Percentiles rank a stretch among this genome's conserved stretches.
Evolutionary conservation across 2,329 filamentous ascomycete genomes (phyloP).

Genomic region (Aaosphaeria arxii): DNA sequence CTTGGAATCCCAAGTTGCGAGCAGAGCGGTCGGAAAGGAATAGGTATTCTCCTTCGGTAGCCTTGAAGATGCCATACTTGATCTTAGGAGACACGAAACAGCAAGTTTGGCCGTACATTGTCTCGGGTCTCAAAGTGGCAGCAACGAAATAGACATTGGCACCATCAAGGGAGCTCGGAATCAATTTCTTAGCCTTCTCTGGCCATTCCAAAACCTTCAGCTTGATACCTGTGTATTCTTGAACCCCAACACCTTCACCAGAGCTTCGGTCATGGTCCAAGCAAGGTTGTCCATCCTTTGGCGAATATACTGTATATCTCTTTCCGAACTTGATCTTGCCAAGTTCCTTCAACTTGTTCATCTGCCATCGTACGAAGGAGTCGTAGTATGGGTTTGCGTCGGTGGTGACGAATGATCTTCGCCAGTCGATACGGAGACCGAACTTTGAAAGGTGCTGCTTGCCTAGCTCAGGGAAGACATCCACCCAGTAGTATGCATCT

Average conservation of each 20-base stretch:
- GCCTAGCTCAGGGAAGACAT: slow-evolving; percentile 84
- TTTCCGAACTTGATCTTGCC: slow-evolving; percentile 93
- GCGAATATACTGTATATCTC: slow-evolving; percentile 84
- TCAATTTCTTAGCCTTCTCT: slow-evolving; percentile 64
- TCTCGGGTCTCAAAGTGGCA: slow-evolving; percentile 90
- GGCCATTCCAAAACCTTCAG: slow-evolving; percentile 89
- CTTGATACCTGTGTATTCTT: slow-evolving; percentile 93
- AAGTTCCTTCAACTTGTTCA: slow-evolving; percentile 84
- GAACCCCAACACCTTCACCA: slow-evolving; percentile 78
- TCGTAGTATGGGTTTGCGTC: slow-evolving; percentile 97
- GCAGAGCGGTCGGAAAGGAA: slow-evolving; percentile 79
- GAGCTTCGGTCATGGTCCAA: slow-evolving; percentile 82
- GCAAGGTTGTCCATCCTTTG: slow-evolving; percentile 84
- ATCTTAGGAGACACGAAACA: slow-evolving; percentile 93
- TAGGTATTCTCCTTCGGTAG: slow-evolving; percentile 66
- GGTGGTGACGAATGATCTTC: slow-evolving; percentile 88
- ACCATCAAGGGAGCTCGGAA: slow-evolving; percentile 53
- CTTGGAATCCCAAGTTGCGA: slow-evolving; percentile 95
- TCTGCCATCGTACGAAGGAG: slow-evolving; percentile 93
- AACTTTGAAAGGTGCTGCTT: slow-evolving; percentile 77
- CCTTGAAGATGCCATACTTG: slow-evolving; percentile 83
- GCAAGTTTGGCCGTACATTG: slow-evolving; percentile 97
- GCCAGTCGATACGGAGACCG: slow-evolving; percentile 88
- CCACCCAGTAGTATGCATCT: slow-evolving; percentile 86
- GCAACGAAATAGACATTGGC: slow-evolving; percentile 86